These are phyloP conservation scores for Beauveria medogensis DNA, from an alignment of 2,329 filamentous ascomycete genomes.

Conservation along the genomic window DNA sequence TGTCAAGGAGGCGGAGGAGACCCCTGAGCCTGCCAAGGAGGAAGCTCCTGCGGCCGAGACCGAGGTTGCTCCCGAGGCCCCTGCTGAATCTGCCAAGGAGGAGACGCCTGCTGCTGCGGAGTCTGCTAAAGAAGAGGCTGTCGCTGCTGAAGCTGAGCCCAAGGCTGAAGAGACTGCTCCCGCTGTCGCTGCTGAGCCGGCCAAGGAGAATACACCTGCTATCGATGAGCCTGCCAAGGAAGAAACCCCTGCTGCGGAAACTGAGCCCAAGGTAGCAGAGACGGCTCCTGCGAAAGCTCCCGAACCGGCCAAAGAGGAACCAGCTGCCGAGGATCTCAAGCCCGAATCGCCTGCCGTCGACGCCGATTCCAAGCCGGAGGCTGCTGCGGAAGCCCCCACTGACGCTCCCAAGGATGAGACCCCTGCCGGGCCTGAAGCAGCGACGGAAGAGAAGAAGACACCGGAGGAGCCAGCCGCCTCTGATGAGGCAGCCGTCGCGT, in stretches of 20 bases:
- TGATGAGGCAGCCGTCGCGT: neutral
- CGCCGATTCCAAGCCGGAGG: neutral
- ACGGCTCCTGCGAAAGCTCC: neutral
- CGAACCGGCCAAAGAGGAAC: neutral
- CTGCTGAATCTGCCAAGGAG: neutral
- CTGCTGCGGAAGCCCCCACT: neutral
- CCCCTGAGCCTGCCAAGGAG: neutral
- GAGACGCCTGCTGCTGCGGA: no score
- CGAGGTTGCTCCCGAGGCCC: neutral
- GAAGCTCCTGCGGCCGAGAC: neutral
- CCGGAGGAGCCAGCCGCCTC: neutral
- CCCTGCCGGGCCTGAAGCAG: neutral
- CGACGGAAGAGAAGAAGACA: neutral
- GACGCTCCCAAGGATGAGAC: neutral
- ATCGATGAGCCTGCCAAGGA: neutral
- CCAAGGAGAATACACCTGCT: neutral
- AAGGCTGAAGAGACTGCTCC: neutral
- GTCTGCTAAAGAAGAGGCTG: neutral
- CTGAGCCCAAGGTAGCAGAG: neutral
- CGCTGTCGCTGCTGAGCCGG: neutral
- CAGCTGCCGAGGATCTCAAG: no score
- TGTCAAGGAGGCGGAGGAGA: no score
- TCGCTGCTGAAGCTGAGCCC: neutral
- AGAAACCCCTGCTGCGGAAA: neutral
- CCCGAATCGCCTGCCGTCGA: neutral